Conservation (phyloP, 495 filamentous ascomycete genomes). For the Cairneyella variabilis region DNA sequence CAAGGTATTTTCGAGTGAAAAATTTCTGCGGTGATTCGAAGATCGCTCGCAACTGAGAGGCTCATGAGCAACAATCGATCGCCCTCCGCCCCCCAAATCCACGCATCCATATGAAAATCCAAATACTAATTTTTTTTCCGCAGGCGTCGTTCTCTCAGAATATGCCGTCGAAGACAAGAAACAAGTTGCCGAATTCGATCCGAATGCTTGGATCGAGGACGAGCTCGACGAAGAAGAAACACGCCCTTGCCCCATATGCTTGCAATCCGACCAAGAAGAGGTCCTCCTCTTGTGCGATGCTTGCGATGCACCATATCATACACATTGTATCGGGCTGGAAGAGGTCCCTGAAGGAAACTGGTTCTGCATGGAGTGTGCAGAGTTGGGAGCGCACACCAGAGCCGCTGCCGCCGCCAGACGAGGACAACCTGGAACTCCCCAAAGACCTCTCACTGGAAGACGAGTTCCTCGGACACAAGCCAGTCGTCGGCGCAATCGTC, state of each 20-base stretch:
- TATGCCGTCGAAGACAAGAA: constrained; percentile 85
- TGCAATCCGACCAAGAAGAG: constrained; percentile 69
- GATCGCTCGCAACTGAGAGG: constrained; percentile 17
- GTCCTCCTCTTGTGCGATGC: constrained; percentile 80
- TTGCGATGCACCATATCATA: constrained; percentile 81
- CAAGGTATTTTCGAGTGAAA: constrained; percentile 4
- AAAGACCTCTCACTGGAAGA: constrained; percentile 21
- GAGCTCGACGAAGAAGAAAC: constrained; percentile 61
- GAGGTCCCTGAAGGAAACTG: constrained; percentile 67
- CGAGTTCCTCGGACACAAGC: constrained; percentile 43
- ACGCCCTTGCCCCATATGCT: constrained; percentile 78
- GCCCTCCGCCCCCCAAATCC: not conserved
- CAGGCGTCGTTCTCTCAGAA: constrained; percentile 71
- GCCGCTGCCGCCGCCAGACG: constrained; percentile 28
- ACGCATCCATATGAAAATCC: not conserved
- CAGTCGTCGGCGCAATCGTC: constrained; percentile 40
- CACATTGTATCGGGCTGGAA: constrained; percentile 79
- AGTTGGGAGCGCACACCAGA: constrained; percentile 46
- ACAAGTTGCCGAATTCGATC: constrained; percentile 85
- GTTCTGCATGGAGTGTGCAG: constrained; percentile 78
- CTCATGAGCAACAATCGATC: not conserved
- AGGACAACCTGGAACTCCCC: constrained; percentile 28
- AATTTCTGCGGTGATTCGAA: constrained; percentile 6
- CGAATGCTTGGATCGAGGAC: constrained; percentile 69
- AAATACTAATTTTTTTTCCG: constrained; percentile 26